Conservation (phyloP, 306 rosid species). For the Ziziphus jujuba region DNA sequence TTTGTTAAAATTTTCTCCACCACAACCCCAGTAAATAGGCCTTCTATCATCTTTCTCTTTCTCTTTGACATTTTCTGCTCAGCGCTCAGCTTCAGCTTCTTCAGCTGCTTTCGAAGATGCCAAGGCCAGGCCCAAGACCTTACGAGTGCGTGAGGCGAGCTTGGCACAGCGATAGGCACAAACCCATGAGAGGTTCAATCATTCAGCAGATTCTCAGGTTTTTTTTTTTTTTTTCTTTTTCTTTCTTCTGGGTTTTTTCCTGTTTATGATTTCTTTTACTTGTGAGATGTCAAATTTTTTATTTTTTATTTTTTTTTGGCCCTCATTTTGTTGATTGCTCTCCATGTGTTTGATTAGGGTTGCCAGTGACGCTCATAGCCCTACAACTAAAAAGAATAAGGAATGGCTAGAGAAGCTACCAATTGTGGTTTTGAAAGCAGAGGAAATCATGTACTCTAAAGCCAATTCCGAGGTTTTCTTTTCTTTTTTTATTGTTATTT, state of each 20-base stretch:
- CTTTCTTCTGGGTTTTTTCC: constrained; percentile 38
- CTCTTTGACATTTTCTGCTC: constrained; percentile 28
- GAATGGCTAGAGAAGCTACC: constrained; percentile 98
- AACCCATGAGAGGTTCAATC: constrained; percentile 83
- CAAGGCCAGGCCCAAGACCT: constrained; percentile 99
- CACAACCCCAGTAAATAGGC: constrained; percentile 6
- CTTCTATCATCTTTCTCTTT: constrained; percentile 34
- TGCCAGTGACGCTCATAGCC: constrained; percentile 66
- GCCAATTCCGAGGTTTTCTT: constrained; percentile 89
- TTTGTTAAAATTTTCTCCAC: constrained; percentile 3
- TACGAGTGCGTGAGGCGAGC: constrained; percentile 97
- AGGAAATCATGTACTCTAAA: constrained; percentile 97
- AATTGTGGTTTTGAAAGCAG: constrained; percentile 83
- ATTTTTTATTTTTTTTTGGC: no score
- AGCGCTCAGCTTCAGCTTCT: neutral
- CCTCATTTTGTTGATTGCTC: constrained; percentile 64
- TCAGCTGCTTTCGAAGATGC: constrained; percentile 56
- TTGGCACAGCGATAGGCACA: constrained; percentile 99
- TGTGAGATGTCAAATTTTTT: constrained; percentile 5
- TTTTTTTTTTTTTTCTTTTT: no score
- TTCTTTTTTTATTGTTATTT: no score
- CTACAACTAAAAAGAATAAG: constrained; percentile 80
- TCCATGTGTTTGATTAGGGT: constrained; percentile 87
- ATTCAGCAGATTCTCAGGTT: constrained; percentile 97
- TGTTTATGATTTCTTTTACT: neutral